Conservation (phyloP, 208 protist species). For the Leishmania tarentolae region DNA sequence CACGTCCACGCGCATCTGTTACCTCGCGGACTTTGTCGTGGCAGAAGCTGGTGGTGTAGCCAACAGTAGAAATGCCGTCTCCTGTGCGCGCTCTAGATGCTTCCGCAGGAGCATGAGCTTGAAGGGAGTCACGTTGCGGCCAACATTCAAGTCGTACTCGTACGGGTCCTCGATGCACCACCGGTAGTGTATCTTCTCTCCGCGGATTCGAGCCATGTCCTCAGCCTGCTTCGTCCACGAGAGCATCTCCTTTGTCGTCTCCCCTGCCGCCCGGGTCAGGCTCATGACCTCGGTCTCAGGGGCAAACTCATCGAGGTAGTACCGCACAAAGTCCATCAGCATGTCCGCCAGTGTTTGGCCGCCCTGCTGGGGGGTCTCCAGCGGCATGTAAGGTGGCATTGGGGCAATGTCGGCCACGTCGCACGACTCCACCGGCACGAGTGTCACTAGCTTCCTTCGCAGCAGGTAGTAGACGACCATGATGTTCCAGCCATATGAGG, state of each 20-base stretch:
- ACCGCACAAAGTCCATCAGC: conserved; percentile 75
- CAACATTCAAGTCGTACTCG: conserved; percentile 89
- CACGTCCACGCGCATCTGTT: not conserved
- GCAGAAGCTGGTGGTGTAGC: not conserved
- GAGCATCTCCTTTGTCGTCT: conserved; percentile 65
- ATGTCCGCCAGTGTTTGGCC: conserved; percentile 58
- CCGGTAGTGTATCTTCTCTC: conserved; percentile 81
- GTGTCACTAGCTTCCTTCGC: conserved; percentile 47
- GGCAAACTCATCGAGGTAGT: conserved; percentile 82
- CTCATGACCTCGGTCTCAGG: conserved; percentile 65
- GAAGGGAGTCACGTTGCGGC: conserved; percentile 84
- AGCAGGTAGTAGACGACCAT: conserved; percentile 89
- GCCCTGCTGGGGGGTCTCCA: conserved; percentile 20
- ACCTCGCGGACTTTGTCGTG: not conserved
- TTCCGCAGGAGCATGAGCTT: conserved; percentile 80
- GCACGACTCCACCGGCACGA: conserved; percentile 54
- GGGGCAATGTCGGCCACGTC: conserved; percentile 50
- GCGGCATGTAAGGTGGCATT: conserved; percentile 31
- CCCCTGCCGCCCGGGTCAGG: conserved; percentile 46
- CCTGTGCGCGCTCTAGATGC: conserved; percentile 63
- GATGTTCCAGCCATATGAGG: conserved; percentile 89
- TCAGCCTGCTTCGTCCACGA: conserved; percentile 83
- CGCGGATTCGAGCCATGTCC: conserved; percentile 71
- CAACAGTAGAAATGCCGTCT: conserved; percentile 61
- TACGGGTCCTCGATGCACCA: conserved; percentile 93